Conservation (phyloP, 148 eudicot species). For the Rhododendron molle region DNA sequence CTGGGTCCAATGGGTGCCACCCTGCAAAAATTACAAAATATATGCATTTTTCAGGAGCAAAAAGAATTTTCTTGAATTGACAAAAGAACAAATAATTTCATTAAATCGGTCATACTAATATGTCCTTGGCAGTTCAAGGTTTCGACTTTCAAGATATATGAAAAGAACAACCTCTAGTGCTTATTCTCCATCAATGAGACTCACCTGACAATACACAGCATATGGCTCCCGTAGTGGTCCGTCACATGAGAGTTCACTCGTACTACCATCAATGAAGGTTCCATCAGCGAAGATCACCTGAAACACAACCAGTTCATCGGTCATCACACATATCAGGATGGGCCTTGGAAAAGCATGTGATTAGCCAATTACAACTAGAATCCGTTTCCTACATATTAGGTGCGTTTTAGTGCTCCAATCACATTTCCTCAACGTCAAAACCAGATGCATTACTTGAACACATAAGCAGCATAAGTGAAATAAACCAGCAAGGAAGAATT, state of each 20-base stretch:
- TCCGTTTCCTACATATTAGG: not conserved
- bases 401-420: not conserved
- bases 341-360: not conserved
- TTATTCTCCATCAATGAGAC: not conserved
- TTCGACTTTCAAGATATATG: not conserved
- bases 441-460: not conserved
- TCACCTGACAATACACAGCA: conserved; percentile 87
- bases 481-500: not conserved
- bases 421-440: not conserved
- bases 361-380: not conserved
- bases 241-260: conserved; percentile 96
- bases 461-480: not conserved
- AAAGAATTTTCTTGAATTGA: not conserved
- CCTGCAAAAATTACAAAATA: conserved; percentile 42
- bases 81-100: not conserved
- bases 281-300: conserved; percentile 98
- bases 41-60: not conserved
- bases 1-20: conserved; percentile 97
- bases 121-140: not conserved
- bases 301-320: conserved; percentile 14
- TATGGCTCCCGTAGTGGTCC: conserved; percentile 91
- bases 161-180: not conserved
- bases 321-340: not conserved
- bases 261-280: conserved; percentile 93
- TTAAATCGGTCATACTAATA: not conserved